Conservation (phyloP, 495 filamentous ascomycete species). For the Platismatia glauca region DNA sequence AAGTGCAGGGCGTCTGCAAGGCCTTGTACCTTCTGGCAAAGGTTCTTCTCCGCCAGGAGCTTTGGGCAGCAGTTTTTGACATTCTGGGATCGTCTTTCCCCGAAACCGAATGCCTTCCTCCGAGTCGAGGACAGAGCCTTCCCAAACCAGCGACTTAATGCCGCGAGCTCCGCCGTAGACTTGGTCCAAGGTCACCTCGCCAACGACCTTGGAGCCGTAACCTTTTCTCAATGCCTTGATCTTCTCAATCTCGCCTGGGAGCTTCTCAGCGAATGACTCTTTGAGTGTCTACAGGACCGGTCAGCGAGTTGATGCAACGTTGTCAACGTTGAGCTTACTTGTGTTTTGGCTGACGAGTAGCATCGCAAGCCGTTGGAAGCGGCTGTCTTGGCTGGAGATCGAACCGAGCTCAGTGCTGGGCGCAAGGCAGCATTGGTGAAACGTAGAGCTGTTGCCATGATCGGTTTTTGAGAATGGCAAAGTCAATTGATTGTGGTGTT, state of each 20-base stretch:
- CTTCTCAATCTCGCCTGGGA: slow-evolving; percentile 95
- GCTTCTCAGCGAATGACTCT: slow-evolving; percentile 92
- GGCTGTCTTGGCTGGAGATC: slow-evolving; percentile 48
- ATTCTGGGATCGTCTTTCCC: slow-evolving; percentile 96
- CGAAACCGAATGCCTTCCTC: slow-evolving; percentile 99
- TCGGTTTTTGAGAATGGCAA: slow-evolving; percentile 17
- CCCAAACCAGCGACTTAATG: slow-evolving; percentile 97
- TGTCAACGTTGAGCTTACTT: slow-evolving; percentile 48
- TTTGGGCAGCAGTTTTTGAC: slow-evolving; percentile 93
- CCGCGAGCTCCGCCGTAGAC: slow-evolving; percentile 98
- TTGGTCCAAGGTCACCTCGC: slow-evolving; percentile 98
- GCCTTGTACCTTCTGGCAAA: slow-evolving; percentile 70
- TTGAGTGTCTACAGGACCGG: slow-evolving; percentile 68
- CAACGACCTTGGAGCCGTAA: slow-evolving; percentile 85
- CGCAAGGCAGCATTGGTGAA: slow-evolving; percentile 67
- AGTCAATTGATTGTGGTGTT: slow-evolving; percentile 7
- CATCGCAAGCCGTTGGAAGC: slow-evolving; percentile 74
- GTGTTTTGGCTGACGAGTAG: slow-evolving; percentile 80
- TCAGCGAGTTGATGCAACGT: slow-evolving; percentile 25
- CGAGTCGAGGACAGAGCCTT: slow-evolving; percentile 95
- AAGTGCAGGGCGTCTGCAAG: not conserved
- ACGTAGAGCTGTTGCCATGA: slow-evolving; percentile 73
- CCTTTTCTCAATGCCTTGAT: slow-evolving; percentile 97
- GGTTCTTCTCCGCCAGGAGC: slow-evolving; percentile 93
- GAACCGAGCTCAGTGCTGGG: slow-evolving; percentile 53